These are phyloP conservation scores for Coemansia sp. DNA, from an alignment of 192 early-diverging fungal genomes.

Conservation along the genomic window DNA sequence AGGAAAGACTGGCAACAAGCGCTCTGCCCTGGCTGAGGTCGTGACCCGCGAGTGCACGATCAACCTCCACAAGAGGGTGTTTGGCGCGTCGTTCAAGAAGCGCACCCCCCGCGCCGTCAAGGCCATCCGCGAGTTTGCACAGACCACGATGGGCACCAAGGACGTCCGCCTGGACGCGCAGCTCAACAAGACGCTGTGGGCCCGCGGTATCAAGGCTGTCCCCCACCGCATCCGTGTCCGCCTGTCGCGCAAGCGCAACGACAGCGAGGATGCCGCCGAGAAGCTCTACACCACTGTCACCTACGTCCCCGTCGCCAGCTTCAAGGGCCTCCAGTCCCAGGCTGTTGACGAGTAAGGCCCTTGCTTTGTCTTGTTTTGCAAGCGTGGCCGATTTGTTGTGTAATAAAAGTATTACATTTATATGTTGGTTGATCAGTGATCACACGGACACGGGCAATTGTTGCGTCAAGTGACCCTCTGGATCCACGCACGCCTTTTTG, in stretches of 20 bases:
- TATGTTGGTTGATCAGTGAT: background rate
- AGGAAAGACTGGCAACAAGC: slow-evolving; percentile 72
- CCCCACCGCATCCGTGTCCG: slow-evolving; percentile 97
- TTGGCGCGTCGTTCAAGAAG: slow-evolving; percentile 90
- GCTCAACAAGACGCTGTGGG: slow-evolving; percentile 97
- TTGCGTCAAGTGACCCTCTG: too few relatives aligned
- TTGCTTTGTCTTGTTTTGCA: background rate
- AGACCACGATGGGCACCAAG: slow-evolving; percentile 92
- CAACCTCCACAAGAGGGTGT: slow-evolving; percentile 96
- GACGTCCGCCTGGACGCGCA: slow-evolving; percentile 96
- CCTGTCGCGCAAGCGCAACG: slow-evolving; percentile 95
- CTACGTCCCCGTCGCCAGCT: slow-evolving; percentile 81
- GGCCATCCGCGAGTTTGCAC: slow-evolving; percentile 89
- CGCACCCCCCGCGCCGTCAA: slow-evolving; percentile 95
- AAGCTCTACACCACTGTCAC: slow-evolving; percentile 97
- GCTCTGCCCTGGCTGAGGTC: slow-evolving; percentile 84
- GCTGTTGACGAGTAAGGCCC: slow-evolving; percentile 62
- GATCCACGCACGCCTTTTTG: too few relatives aligned
- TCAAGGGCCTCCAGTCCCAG: slow-evolving; percentile 87
- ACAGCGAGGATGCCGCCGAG: slow-evolving; percentile 94
- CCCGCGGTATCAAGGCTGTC: slow-evolving; percentile 90
- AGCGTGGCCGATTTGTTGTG: background rate
- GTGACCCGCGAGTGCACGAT: slow-evolving; percentile 99
- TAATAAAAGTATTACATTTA: background rate
- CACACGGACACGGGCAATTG: background rate